These are phyloP conservation scores for Lepidium africanum DNA, from an alignment of 345 rosid genomes.

Conservation along the genomic window DNA sequence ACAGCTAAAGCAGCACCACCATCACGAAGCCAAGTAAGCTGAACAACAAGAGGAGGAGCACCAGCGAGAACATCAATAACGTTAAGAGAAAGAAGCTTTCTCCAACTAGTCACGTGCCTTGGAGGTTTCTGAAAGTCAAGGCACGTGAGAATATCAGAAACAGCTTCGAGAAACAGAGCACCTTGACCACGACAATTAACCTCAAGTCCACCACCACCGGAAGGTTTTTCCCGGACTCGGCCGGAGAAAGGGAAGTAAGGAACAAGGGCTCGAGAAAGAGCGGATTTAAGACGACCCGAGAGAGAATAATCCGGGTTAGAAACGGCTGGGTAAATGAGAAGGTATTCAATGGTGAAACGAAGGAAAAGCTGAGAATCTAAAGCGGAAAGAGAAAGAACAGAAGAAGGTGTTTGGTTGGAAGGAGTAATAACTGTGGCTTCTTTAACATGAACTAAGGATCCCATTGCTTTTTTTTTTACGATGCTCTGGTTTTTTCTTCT, in stretches of 20 bases:
- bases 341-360: conserved; percentile 79
- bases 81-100: conserved; percentile 49
- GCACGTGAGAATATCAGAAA: conserved; percentile 28
- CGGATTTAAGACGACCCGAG: conserved; percentile 43
- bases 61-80: conserved; percentile 69
- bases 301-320: conserved; percentile 23
- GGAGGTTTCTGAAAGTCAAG: conserved; percentile 55
- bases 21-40: conserved; percentile 83
- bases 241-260: conserved; percentile 79
- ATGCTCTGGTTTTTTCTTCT: not conserved
- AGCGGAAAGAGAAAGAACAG: conserved; percentile 58
- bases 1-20: conserved; percentile 64
- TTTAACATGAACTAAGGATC: conserved; percentile 40
- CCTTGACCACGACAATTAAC: conserved; percentile 69
- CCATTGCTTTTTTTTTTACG: conserved; percentile 25
- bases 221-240: conserved; percentile 49
- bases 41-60: conserved; percentile 63
- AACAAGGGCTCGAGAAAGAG: conserved; percentile 51
- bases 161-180: conserved; percentile 56
- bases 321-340: conserved; percentile 46
- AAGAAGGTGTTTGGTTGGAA: conserved; percentile 52
- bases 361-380: conserved; percentile 88
- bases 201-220: conserved; percentile 40
- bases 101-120: conserved; percentile 54
- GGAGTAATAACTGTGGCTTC: conserved; percentile 55